A percentile compares a stretch with the other conserved stretches of the same genome.
Conservation (phyloP, 2,329 filamentous ascomycete species). For the Emergomyces pasteurianus region DNA sequence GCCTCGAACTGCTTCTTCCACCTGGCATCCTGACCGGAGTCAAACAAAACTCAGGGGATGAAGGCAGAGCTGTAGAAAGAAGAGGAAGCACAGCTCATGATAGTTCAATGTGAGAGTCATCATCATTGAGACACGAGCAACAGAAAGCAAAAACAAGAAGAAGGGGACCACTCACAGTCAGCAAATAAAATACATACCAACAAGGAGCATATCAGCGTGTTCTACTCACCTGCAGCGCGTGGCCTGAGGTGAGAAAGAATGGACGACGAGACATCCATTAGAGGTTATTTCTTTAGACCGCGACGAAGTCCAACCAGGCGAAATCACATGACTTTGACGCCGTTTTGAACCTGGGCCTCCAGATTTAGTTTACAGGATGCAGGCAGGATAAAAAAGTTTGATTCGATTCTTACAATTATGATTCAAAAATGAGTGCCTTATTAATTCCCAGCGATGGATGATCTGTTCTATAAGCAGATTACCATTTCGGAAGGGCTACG, state of each 20-base stretch:
- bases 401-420: neutral
- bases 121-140: constrained; percentile 26
- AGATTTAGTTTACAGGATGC: neutral
- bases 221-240: neutral
- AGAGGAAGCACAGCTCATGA: constrained; percentile 21
- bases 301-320: too few relatives aligned
- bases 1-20: constrained; percentile 26
- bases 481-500: neutral
- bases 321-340: neutral
- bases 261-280: neutral
- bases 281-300: too few relatives aligned
- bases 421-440: neutral
- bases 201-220: neutral
- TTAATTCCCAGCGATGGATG: neutral
- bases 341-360: neutral
- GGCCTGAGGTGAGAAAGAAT: neutral
- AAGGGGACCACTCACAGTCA: neutral
- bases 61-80: constrained; percentile 14
- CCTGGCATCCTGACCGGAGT: constrained; percentile 11
- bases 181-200: neutral
- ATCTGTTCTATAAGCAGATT: neutral
- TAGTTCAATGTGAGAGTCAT: constrained; percentile 28
- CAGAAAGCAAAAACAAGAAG: neutral
- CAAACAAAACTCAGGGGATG: constrained; percentile 20
- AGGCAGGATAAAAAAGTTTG: neutral